Evolutionary conservation across 176 grass and related monocot genomes (phyloP), one percentile per base, ranked within the genome.

Genomic region (Thinopyrum elongatum): DNA sequence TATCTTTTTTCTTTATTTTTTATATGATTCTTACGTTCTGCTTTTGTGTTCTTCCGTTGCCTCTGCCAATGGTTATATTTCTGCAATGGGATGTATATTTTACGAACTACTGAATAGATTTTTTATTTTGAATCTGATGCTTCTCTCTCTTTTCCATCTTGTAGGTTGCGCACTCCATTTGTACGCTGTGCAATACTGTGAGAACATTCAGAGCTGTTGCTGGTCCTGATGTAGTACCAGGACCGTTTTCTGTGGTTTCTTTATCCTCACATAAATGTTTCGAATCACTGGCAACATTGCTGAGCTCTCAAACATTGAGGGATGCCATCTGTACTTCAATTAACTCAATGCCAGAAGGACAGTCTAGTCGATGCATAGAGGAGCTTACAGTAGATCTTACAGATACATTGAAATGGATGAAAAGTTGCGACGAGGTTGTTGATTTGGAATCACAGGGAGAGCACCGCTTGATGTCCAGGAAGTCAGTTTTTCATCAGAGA

Each of bases 291-390:
- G 82, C 86, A 79, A 80, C 79, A 62, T 68, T 98, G 51, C 60
- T 95, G 81, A 87, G 82, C 62, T 86, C 90, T 66, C 71, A 88
- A 84, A 72, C 77, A 72, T 88, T 95, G 63, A 87, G n/a, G 60
- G 81, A 71, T 82, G 82, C 91, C 64, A 90, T 98, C 70, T 74
- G 78, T 79, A 88, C 87, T 79, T 92, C 93, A 66, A 66, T 98
- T 76, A 95, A 87, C 49, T 94, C 79, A 67, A 98, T 95, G 92
- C 96, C 92, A 62, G 92, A 95, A 89, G 83, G 93, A 17, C 93
- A 98, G 79, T 86, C 93, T 49, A 92, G 92, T 87, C 83, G 80
- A 26, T 98, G 90, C 36, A 84, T 98, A 71, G 91, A 95, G 60
- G 90, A 95, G 58, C 87, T 98, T 44, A 92, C 88, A 79, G 55